Conservation (phyloP, 139 green algal species). For the Axilococcus clingmanii region DNA sequence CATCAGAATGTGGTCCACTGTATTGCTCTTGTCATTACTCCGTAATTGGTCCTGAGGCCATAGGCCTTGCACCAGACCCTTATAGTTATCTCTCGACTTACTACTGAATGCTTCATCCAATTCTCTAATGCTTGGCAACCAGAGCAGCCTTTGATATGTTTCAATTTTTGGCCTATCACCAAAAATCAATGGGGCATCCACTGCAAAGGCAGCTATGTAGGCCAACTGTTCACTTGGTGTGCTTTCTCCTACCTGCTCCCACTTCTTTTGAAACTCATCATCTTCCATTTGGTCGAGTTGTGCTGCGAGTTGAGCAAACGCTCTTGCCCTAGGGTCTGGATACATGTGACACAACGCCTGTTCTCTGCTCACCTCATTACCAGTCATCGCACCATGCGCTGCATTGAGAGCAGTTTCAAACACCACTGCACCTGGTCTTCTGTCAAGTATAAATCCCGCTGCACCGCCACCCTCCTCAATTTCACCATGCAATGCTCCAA, state of each 20-base stretch:
- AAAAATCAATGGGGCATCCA: conserved; percentile 46
- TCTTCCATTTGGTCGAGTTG: conserved; percentile 17
- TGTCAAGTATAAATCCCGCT: conserved; percentile 29
- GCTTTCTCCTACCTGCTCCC: conserved; percentile 13
- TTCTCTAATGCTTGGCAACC: conserved; percentile 9
- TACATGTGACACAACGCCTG: conserved; percentile 18
- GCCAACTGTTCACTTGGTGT: conserved; percentile 65
- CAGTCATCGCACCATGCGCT: conserved; percentile 34
- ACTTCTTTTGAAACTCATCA: conserved; percentile 6
- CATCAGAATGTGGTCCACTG: conserved; percentile 19
- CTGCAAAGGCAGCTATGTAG: conserved; percentile 59
- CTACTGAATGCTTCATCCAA: conserved; percentile 18
- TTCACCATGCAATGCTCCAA: conserved; percentile 24
- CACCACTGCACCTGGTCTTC: conserved; percentile 38
- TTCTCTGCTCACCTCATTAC: conserved; percentile 12
- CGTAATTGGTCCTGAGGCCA: neutral
- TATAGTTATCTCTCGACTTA: conserved; percentile 24
- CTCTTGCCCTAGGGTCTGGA: conserved; percentile 1
- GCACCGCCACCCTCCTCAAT: neutral
- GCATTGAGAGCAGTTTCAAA: conserved; percentile 56
- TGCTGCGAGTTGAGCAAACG: conserved; percentile 15
- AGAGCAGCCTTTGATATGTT: conserved; percentile 42
- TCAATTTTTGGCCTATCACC: conserved; percentile 66
- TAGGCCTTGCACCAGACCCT: conserved; percentile 13
- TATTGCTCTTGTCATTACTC: neutral